A percentile compares a stretch with the other conserved stretches of the same genome.
phyloP scores from a whole-genome alignment of 2,329 filamentous ascomycete species.

The Chalaropsis ovoidea region DNA sequence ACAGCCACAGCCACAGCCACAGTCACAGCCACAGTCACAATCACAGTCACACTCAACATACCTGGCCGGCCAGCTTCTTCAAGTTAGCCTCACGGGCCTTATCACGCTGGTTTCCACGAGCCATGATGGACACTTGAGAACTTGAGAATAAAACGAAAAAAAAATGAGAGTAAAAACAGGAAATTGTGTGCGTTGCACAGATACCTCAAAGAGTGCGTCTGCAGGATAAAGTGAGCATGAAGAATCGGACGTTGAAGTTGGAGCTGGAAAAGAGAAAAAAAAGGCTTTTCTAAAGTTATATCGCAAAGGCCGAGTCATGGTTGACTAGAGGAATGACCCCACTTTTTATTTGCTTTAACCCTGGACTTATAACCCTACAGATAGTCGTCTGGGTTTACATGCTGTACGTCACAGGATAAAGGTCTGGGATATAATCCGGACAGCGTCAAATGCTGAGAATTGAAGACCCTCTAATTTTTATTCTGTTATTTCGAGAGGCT shows the following conservation, averaged over 20 bases:
- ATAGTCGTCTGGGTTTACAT: not conserved
- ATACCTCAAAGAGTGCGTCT: not conserved
- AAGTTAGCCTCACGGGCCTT: conserved; percentile 80
- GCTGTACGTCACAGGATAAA: no score
- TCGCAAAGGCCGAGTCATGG: not conserved
- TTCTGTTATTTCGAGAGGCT: not conserved
- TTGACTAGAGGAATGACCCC: not conserved
- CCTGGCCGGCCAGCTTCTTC: conserved; percentile 56
- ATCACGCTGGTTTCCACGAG: conserved; percentile 92
- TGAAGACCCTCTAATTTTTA: no score
- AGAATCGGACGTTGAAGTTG: not conserved
- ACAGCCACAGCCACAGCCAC: not conserved
- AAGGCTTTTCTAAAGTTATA: not conserved
- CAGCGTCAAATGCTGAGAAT: no score
- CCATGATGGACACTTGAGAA: conserved; percentile 47
- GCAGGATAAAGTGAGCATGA: not conserved
- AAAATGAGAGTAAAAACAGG: conserved; percentile 9
- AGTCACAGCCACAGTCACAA: not conserved
- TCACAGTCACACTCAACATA: conserved; percentile 35
- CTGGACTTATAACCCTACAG: not conserved
- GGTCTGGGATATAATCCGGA: no score
- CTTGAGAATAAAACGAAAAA: not conserved
- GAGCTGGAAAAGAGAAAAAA: not conserved
- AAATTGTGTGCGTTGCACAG: not conserved
- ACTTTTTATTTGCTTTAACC: not conserved